Conservation (phyloP, 805 yeast genomes). For the Priceomyces haplophilus region DNA sequence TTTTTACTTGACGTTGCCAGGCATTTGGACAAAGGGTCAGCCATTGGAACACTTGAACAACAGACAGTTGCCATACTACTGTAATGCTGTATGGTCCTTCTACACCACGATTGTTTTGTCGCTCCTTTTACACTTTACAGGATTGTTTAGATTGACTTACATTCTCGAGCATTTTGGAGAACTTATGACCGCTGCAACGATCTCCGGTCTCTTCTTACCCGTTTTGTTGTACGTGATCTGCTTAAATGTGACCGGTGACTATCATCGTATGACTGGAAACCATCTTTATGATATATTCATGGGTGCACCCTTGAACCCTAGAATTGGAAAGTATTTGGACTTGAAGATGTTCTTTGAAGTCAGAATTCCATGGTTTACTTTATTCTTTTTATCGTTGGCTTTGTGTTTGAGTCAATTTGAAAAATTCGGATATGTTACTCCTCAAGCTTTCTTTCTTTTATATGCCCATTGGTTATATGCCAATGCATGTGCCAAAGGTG, state of each 20-base stretch:
- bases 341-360: slow-evolving; percentile 97
- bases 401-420: slow-evolving; percentile 79
- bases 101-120: slow-evolving; percentile 63
- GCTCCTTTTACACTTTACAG: slow-evolving; percentile 65
- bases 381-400: slow-evolving; percentile 73
- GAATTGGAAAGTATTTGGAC: slow-evolving; percentile 83
- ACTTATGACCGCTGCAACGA: slow-evolving; percentile 88
- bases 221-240: slow-evolving; percentile 69
- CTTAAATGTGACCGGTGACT: slow-evolving; percentile 62
- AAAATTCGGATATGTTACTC: slow-evolving; percentile 70
- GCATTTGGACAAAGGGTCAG: slow-evolving; percentile 92
- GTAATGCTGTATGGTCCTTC: slow-evolving; percentile 87
- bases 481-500: slow-evolving; percentile 97
- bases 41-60: slow-evolving; percentile 79
- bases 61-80: slow-evolving; percentile 83
- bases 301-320: slow-evolving; percentile 97
- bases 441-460: slow-evolving; percentile 70
- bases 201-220: slow-evolving; percentile 70
- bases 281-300: slow-evolving; percentile 86
- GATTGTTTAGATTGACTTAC: slow-evolving; percentile 68
- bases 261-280: slow-evolving; percentile 89
- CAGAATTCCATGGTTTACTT: slow-evolving; percentile 92
- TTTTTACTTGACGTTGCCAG: slow-evolving; percentile 84
- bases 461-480: slow-evolving; percentile 93
- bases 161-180: slow-evolving; percentile 82